Evolutionary conservation across 352 stramenopile species (phyloP).

Genomic region (Saprolegnia parasitica): DNA sequence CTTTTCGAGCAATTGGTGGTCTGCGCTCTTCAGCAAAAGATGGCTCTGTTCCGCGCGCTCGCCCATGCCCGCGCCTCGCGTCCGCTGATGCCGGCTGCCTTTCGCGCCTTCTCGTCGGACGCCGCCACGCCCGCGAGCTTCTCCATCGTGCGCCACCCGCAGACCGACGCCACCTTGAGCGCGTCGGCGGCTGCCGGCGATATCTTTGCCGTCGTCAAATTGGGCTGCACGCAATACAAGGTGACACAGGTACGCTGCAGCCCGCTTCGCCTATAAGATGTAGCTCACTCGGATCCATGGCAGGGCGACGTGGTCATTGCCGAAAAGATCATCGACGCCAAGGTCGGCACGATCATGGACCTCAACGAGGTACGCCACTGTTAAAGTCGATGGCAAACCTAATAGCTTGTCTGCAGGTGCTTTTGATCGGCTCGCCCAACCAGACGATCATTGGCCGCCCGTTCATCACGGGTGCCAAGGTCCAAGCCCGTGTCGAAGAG

Average conservation of each 20-base stretch:
- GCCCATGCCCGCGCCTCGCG: constrained; percentile 8
- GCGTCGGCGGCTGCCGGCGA: constrained; percentile 40
- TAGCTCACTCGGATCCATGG: neutral
- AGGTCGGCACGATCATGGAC: constrained; percentile 81
- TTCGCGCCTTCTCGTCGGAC: constrained; percentile 25
- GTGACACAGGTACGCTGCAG: constrained; percentile 51
- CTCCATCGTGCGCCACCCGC: constrained; percentile 74
- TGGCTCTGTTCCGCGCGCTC: constrained; percentile 28
- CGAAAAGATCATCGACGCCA: constrained; percentile 82
- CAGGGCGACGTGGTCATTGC: constrained; percentile 73
- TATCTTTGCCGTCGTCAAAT: constrained; percentile 82
- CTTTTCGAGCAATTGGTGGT: constrained; percentile 12
- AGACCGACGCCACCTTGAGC: constrained; percentile 56
- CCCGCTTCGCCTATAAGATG: neutral
- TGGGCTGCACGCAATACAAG: constrained; percentile 83
- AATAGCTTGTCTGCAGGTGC: constrained; percentile 37
- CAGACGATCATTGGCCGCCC: constrained; percentile 75
- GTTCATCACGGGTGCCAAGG: constrained; percentile 60
- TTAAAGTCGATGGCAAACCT: neutral
- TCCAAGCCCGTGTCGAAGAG: constrained; percentile 78
- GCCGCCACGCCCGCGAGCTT: constrained; percentile 38
- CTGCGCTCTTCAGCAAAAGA: constrained; percentile 14
- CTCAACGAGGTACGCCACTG: constrained; percentile 50
- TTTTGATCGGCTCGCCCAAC: constrained; percentile 79
- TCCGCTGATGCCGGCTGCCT: neutral